Percentiles rank a stretch among this genome's conserved stretches.
Conservation (phyloP, 192 early-diverging fungal species). For the Entomortierella lignicola region DNA sequence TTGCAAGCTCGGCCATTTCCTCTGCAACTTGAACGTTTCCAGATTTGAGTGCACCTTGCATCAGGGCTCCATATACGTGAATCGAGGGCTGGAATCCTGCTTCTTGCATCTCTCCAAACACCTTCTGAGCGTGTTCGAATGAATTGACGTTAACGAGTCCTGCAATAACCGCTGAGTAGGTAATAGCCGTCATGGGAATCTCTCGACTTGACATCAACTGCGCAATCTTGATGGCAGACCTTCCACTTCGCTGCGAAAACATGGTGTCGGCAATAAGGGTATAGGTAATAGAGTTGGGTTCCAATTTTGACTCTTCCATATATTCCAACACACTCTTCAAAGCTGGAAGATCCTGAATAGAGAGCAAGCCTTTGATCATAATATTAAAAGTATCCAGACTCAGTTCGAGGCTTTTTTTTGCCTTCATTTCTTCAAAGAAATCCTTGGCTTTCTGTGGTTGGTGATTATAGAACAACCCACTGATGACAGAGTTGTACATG, state of each 20-base stretch:
- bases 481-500: slow-evolving; percentile 22
- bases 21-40: slow-evolving; percentile 24
- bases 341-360: slow-evolving; percentile 14
- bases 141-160: slow-evolving; percentile 15
- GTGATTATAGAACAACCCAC: slow-evolving; percentile 32
- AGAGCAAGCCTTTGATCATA: slow-evolving; percentile 42
- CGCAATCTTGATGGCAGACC: slow-evolving; percentile 18
- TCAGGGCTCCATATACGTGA: slow-evolving; percentile 42
- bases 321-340: slow-evolving; percentile 4
- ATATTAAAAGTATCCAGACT: slow-evolving; percentile 30
- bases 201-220: slow-evolving; percentile 20
- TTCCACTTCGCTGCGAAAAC: slow-evolving; percentile 29
- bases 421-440: slow-evolving; percentile 8
- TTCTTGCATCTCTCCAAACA: slow-evolving; percentile 27
- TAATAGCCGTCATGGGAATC: slow-evolving; percentile 14
- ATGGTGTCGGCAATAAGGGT: slow-evolving; percentile 28
- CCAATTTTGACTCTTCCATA: slow-evolving; percentile 14
- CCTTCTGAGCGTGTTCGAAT: slow-evolving; percentile 2
- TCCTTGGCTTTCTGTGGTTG: slow-evolving; percentile 19
- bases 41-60: slow-evolving; percentile 34
- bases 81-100: slow-evolving; percentile 21
- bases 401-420: background rate
- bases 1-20: slow-evolving; percentile 31
- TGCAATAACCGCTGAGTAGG: slow-evolving; percentile 41
- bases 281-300: slow-evolving; percentile 16